Evolutionary conservation across 2,329 filamentous ascomycete genomes (phyloP).

Genomic region (Exophiala lecanii-corni): DNA sequence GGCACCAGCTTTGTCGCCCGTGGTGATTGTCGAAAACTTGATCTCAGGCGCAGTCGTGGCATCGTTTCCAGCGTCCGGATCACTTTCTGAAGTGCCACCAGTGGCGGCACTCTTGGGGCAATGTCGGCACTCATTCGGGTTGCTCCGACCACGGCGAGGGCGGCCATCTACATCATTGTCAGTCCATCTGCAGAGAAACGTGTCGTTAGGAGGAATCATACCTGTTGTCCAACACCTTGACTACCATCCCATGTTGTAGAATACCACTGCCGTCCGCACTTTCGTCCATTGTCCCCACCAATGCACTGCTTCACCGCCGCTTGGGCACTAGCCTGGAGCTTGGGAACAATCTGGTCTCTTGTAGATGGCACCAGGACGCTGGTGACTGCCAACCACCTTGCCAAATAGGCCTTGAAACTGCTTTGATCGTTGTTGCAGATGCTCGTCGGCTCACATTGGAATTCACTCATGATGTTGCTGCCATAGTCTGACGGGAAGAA

Average conservation of each 20-base stretch:
- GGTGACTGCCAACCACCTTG: constrained; percentile 60
- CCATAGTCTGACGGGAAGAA: constrained; percentile 48
- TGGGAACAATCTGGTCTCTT: constrained; percentile 50
- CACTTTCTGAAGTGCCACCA: constrained; percentile 51
- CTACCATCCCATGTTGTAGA: constrained; percentile 50
- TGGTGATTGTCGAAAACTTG: constrained; percentile 24
- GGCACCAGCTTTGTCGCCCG: constrained; percentile 37
- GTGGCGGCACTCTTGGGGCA: constrained; percentile 50
- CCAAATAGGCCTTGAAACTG: constrained; percentile 67
- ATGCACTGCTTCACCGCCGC: constrained; percentile 61
- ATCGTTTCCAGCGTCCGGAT: constrained; percentile 34
- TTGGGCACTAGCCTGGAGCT: constrained; percentile 54
- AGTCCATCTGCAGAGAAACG: not conserved
- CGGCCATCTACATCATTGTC: constrained; percentile 49
- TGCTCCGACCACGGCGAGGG: constrained; percentile 59
- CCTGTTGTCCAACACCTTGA: constrained; percentile 61
- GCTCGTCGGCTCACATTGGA: constrained; percentile 57
- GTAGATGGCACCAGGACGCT: constrained; percentile 61
- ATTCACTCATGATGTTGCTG: constrained; percentile 59
- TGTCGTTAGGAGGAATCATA: constrained; percentile 10
- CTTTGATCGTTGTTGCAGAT: constrained; percentile 68
- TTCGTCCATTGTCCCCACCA: constrained; percentile 53
- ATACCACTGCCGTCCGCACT: constrained; percentile 63
- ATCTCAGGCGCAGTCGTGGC: constrained; percentile 10
- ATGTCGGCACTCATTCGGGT: constrained; percentile 48